These are phyloP conservation scores for Leucoagaricus sp. DNA, from an alignment of 1,284 basidiomycete genomes.

Conservation along the genomic window DNA sequence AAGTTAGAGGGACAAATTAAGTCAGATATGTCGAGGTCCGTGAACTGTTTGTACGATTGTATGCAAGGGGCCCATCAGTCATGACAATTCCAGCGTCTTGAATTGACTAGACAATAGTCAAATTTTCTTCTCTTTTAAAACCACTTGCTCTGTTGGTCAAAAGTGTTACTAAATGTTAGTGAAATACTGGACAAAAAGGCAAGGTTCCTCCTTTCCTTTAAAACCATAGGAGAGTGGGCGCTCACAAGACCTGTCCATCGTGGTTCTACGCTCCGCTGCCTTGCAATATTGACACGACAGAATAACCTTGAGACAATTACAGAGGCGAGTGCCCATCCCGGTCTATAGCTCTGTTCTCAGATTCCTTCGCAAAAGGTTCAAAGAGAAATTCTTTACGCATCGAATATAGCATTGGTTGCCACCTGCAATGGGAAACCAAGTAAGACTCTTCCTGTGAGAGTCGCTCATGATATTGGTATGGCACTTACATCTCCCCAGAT, in stretches of 20 bases:
- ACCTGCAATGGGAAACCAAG: not conserved
- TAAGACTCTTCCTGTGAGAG: not conserved
- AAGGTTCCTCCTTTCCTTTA: too few relatives aligned
- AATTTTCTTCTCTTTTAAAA: too few relatives aligned
- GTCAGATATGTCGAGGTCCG: too few relatives aligned
- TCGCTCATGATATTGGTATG: not conserved
- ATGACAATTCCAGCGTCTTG: too few relatives aligned
- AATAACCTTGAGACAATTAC: conserved; percentile 12
- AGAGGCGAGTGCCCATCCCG: conserved; percentile 6
- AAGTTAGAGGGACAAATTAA: too few relatives aligned
- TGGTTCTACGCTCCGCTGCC: not conserved
- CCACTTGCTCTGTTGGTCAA: too few relatives aligned
- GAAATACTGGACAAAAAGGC: too few relatives aligned
- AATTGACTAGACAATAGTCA: too few relatives aligned
- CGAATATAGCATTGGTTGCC: not conserved
- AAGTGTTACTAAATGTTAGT: too few relatives aligned
- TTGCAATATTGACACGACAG: conserved; percentile 1
- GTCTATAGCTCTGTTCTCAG: not conserved
- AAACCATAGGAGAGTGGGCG: not conserved
- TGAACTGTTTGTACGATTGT: too few relatives aligned
- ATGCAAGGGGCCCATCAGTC: too few relatives aligned
- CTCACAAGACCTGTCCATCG: too few relatives aligned
- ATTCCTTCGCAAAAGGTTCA: not conserved
- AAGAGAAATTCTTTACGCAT: not conserved
- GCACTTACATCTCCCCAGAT: conserved; percentile 10